Conservation (phyloP, 176 grass and related monocot genomes). For the Oryza rufipogon region DNA sequence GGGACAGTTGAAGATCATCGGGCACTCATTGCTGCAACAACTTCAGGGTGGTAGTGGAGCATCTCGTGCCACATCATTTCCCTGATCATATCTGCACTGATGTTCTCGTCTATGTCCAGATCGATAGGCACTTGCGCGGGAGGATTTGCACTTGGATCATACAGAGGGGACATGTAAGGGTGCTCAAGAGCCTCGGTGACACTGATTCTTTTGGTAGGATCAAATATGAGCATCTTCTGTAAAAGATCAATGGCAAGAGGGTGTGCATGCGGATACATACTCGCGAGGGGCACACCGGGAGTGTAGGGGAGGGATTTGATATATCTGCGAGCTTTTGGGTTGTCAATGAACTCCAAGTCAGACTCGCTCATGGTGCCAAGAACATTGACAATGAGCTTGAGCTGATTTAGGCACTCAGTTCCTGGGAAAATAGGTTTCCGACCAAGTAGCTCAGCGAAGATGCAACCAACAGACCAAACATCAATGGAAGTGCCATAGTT, state of each 20-base stretch:
- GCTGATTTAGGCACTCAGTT: conserved; percentile 61
- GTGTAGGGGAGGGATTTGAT: conserved; percentile 62
- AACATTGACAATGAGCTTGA: conserved; percentile 64
- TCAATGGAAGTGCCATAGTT: conserved; percentile 66
- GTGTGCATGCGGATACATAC: conserved; percentile 56
- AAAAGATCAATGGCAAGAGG: conserved; percentile 59
- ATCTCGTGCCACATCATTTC: conserved; percentile 72
- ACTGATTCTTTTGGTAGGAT: conserved; percentile 54
- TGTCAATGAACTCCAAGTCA: conserved; percentile 65
- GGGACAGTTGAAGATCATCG: neutral
- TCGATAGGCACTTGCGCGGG: conserved; percentile 56
- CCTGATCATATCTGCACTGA: conserved; percentile 51
- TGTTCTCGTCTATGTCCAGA: conserved; percentile 57
- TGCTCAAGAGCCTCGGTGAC: conserved; percentile 56
- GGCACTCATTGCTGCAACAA: conserved; percentile 29
- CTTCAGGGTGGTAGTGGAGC: conserved; percentile 64
- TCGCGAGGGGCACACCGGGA: conserved; percentile 47
- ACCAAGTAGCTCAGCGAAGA: conserved; percentile 62
- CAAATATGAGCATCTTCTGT: conserved; percentile 67
- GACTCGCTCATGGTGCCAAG: conserved; percentile 62
- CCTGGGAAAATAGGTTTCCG: conserved; percentile 64
- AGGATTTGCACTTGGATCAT: conserved; percentile 56
- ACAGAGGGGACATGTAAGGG: conserved; percentile 62
- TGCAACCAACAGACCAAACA: conserved; percentile 66
- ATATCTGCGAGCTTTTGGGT: conserved; percentile 58